Evolutionary conservation across 345 rosid species (phyloP).

Genomic region (Noccaea bulbosa): DNA sequence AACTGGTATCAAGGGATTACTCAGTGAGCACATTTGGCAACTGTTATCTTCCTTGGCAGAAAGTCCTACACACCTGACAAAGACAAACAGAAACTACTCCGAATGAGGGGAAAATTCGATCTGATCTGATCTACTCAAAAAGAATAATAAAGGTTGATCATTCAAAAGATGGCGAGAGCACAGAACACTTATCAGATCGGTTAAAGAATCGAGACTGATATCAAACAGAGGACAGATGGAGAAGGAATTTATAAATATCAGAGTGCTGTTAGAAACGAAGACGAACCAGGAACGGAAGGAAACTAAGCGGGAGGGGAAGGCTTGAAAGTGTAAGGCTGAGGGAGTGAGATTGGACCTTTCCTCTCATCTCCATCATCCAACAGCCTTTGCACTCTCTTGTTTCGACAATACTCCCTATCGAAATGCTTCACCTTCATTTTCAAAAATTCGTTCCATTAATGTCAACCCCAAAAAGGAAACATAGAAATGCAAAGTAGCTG

Average conservation of each 20-base stretch:
- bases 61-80: constrained; percentile 35
- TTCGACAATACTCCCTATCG: constrained; percentile 70
- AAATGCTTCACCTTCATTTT: constrained; percentile 80
- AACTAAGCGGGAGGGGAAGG: constrained; percentile 46
- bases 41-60: constrained; percentile 23
- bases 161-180: constrained; percentile 4
- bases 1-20: constrained; percentile 1
- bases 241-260: background rate
- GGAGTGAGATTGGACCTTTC: constrained; percentile 79
- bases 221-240: background rate
- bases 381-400: constrained; percentile 70
- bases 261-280: background rate
- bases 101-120: background rate
- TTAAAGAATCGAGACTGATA: background rate
- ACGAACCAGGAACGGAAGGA: constrained; percentile 27
- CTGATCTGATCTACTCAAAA: background rate
- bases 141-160: background rate
- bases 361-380: constrained; percentile 70
- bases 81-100: constrained; percentile 14
- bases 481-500: background rate
- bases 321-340: constrained; percentile 84
- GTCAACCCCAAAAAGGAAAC: background rate
- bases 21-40: background rate
- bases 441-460: background rate
- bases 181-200: background rate